These are phyloP conservation scores for Conticribra weissflogii DNA, from an alignment of 108 stramenopile genomes.

Conservation along the genomic window DNA sequence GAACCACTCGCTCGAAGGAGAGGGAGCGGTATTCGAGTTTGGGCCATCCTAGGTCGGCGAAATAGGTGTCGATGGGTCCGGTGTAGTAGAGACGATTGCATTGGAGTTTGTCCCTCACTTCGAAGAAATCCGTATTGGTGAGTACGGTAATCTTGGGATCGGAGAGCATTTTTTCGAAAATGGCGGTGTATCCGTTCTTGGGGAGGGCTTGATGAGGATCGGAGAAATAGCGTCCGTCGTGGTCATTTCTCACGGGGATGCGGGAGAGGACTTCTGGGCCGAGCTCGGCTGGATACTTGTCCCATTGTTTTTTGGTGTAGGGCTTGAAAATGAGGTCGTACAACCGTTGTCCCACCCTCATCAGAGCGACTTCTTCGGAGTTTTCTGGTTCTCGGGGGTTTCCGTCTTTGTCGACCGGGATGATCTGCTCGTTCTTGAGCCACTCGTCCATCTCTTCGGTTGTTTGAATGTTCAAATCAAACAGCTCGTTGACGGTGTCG, in stretches of 20 bases:
- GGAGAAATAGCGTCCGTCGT: constrained; percentile 76
- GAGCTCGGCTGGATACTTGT: constrained; percentile 66
- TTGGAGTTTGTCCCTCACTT: constrained; percentile 46
- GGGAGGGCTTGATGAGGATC: constrained; percentile 83
- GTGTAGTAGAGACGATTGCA: constrained; percentile 70
- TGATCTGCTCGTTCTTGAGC: constrained; percentile 63
- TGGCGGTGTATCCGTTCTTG: constrained; percentile 68
- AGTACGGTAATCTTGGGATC: constrained; percentile 65
- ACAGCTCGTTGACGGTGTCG: constrained; percentile 81
- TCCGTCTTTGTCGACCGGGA: constrained; percentile 23
- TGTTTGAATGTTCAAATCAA: constrained; percentile 60
- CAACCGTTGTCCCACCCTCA: constrained; percentile 68
- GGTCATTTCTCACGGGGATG: constrained; percentile 74
- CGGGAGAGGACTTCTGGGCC: constrained; percentile 76
- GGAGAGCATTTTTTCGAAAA: constrained; percentile 68
- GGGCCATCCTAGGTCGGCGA: constrained; percentile 57
- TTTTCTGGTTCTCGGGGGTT: constrained; percentile 43
- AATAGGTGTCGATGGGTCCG: constrained; percentile 84
- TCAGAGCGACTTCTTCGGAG: constrained; percentile 79
- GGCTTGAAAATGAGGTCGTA: constrained; percentile 78
- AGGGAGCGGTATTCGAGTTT: constrained; percentile 84
- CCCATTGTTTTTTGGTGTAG: constrained; percentile 88
- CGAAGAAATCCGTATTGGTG: constrained; percentile 73
- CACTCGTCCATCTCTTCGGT: constrained; percentile 78
- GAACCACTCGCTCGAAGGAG: constrained; percentile 70